These are phyloP conservation scores for Centaurea solstitialis DNA, from an alignment of 129 eudicot species.

Conservation along the genomic window DNA sequence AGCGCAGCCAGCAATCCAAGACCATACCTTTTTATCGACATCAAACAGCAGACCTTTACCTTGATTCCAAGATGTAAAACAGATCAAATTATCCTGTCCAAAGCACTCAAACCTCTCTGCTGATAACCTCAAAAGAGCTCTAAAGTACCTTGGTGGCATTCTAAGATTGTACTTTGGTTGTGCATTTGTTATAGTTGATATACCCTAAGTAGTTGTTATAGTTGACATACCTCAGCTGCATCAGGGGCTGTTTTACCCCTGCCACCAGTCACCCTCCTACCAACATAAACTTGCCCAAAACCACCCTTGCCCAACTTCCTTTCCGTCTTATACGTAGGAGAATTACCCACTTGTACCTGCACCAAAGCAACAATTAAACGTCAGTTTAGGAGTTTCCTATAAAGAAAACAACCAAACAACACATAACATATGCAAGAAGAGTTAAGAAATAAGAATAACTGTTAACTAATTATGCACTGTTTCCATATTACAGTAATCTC, in stretches of 20 bases:
- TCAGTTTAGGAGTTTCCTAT: neutral
- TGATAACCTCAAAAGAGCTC: slow-evolving; percentile 89
- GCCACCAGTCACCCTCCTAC: slow-evolving; percentile 85
- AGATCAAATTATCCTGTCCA: slow-evolving; percentile 93
- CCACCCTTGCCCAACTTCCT: slow-evolving; percentile 99
- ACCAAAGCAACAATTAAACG: slow-evolving; percentile 12
- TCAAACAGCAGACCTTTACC: slow-evolving; percentile 94
- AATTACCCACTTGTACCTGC: slow-evolving; percentile 95
- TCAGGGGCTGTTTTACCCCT: slow-evolving; percentile 83
- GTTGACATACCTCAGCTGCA: slow-evolving; percentile 90
- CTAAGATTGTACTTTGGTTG: too few species aligned
- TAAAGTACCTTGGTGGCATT: slow-evolving; percentile 94
- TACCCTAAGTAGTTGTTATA: too few species aligned
- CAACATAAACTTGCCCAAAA: slow-evolving; percentile 99
- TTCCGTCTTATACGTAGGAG: slow-evolving; percentile 86
- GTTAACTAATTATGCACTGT: neutral
- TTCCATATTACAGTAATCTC: slow-evolving; percentile 3
- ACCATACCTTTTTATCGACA: slow-evolving; percentile 91
- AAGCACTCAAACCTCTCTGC: slow-evolving; percentile 98
- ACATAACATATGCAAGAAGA: too few species aligned
- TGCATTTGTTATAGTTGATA: too few species aligned
- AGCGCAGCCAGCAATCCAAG: slow-evolving; percentile 99
- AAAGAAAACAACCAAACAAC: too few species aligned
- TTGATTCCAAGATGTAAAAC: slow-evolving; percentile 99
- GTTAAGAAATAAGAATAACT: neutral